Evolutionary conservation across 768 basidiomycete genomes (phyloP), one percentile per base, ranked within the genome.

Genomic region (Botryobasidium botryosum): DNA sequence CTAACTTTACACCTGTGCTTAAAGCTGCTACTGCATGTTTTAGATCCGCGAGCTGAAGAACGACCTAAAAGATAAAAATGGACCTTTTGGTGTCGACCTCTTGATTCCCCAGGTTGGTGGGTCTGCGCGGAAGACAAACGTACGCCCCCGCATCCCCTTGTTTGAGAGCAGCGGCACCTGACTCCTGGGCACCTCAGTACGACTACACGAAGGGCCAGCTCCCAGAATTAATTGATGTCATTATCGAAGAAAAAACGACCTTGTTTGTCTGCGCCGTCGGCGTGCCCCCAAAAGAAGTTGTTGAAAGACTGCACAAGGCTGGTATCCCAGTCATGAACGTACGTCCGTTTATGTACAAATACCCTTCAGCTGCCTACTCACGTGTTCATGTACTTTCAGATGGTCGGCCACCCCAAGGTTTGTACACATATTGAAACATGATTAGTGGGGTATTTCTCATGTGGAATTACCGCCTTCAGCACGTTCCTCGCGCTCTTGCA

Each of bases 211-310:
- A 82, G 48, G 90, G 90, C 13, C 70, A 84, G 52, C 71, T 94
- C 6, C 67, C 75, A 17, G 81, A 84, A 21, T 71, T 94, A 25
- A 72, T 94, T 45, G 72, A 87, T 51, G 81, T 92, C 27, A 90
- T 96, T 57, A 86, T 92, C 56, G 83, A 91, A 47, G 87, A 92
- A 63, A 85, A 83, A 57, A 64, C 85, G 0, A 63, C 72, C 23
- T 74, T 96, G 8, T 96, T 96, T 59, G 90, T 96, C 46, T 94
- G 78, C 51, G 88, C 87, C 25, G 71, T 90, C 35, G 83, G 84
- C 40, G 83, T 90, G 2, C 86, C 86, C 12, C 81, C 86, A 0
- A 84, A 75, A 55, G 74, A 77, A 58, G 77, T 70, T 25, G 81
- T 91, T 18, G 81, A 88, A 45, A 79, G 72, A 56, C 64, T 90